Evolutionary conservation across 495 filamentous ascomycete species (phyloP), one percentile per base, ranked within the genome.

Genomic region (Neurospora pannonica): DNA sequence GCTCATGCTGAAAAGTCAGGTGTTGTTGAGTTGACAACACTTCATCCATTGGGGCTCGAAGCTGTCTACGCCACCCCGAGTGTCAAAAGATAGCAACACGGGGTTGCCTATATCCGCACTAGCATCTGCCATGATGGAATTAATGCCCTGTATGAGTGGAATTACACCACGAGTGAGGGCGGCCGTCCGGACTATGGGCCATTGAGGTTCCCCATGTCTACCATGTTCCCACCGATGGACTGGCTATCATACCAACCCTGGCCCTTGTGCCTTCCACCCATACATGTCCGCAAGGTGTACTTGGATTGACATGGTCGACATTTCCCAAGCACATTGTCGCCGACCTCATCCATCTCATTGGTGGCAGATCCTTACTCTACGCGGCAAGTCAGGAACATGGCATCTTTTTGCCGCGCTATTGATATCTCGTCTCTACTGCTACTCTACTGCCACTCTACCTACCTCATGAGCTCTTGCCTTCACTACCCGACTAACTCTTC

Each of bases 361-460:
- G 54, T 15, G 54, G 54, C 54, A 67, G 54, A 67, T 67, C 54
- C 13, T 67, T 67, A 36, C 54, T 36, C 54, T 67, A 67, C 54
- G 54, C 54, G 54, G 54, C 54, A 67, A 73, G 71, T 38, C 74
- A 70, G n/a, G 54, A 36, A 74, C 62, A 36, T 43, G 70, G 60
- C 38, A 73, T 70, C 74, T 74, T 74, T 46, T 75, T 62, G 70
- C 73, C 46, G 70, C 69, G 21, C 24, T 67, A 40, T 75, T 76
- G 71, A 77, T 75, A 77, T 78, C 74, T 78, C 54, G 24, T 17
- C 24, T 28, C 6, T 8, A 62, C 46, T 74, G 72, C 70, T 43
- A 75, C 71, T 70, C 42, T 31, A 39, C 43, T 48, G 24, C 43
- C n/a, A 38, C 48, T 60, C 46, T 69, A 40, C 60, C 38, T 72